Base-by-base conservation (phyloP, 2,329 filamentous ascomycete species). In the Ophiostoma populinum region DNA sequence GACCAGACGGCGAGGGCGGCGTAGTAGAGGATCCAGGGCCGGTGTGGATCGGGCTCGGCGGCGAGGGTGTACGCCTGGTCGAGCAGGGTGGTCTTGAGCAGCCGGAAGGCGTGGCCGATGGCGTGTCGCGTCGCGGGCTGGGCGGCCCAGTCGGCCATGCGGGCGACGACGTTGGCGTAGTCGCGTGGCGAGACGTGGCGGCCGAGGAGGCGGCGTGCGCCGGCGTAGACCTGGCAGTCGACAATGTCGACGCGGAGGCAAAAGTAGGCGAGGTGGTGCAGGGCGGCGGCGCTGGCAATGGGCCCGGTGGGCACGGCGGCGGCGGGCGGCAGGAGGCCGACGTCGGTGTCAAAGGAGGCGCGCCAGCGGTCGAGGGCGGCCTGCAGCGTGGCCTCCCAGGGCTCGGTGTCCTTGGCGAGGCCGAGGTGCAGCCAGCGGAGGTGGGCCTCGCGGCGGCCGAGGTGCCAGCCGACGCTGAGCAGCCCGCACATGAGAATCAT, bases 1-100 rank as follows among this genome's bases (percentile, higher is more conserved):
- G 73, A 79, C 82, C 83, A 93, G 9, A 93, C 82, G 32, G 82
- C 79, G 35, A 93, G 59, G 1, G 76, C 73, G 0, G 85, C 80
- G 46, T 87, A 87, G 56, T 92, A 93, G 50, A 93, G 67, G 28
- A 92, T 80, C 83, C 85, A 93, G 0, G 85, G 81, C 18, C 83
- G 67, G 46, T 93, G 87, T 16, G 90, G 72, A 18, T 92, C 70
- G 20, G 76, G 71, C 49, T 93, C 85, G 43, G 78, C 75, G 22
- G 76, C 70, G 10, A 81, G 76, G 1, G 73, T 78, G 53, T 92
- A 93, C 4, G 47, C 55, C 47, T 37, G 71, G 58, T 48, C 58
- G 2, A 85, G 61, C 18, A 92, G 62, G 1, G 92, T 79, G n/a
- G 75, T 68, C 37, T 75, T 67, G 4, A 93, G 63, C 43, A 93